Base-by-base conservation (phyloP, 2,329 filamentous ascomycete species). In the Dothidotthia symphoricarpi region DNA sequence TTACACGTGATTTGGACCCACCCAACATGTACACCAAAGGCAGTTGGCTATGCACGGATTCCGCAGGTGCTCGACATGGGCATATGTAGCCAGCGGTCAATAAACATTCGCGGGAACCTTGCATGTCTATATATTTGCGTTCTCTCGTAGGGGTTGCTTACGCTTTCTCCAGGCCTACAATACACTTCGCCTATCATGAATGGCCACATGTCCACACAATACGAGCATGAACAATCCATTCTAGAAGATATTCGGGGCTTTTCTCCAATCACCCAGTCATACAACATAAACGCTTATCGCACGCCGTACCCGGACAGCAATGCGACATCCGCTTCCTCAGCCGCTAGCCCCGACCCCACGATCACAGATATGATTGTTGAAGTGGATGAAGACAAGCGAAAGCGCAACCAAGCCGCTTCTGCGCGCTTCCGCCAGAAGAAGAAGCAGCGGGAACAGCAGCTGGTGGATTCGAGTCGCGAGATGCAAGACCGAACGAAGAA, bases 401-500 rank as follows among this genome's bases (percentile, higher is more conserved):
- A 88, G 42, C 82, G 88, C 49, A 95, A 95, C 71, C 94, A 89
- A 2, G 88, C 88, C 22, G 88, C 88, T 38, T 89, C 84, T 51
- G 88, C 88, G 13, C 85, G 88, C 33, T 95, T 95, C 77, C 85
- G 88, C 43, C 82, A 93, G 64, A 95, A 95, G 81, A 95, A 95
- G 83, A 95, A 95, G 80, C 87, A 93, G 71, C 84, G 88, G 34
- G 88, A 95, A 73, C 86, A 90, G 67, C 85, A 86, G 7, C 80
- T 94, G 39, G 36, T 64, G 34, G 62, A 66, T 30, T 49, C 55
- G 35, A 63, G 42, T 15, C 55, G 89, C 68, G 88, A 94, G 53
- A 86, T 91, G 70, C 80, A 80, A 17, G 86, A 93, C 30, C 89
- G 89, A 70, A 85, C 90, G 34, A 74, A 79, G 13, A 73, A 75